Evolutionary conservation across 495 filamentous ascomycete genomes (phyloP).

Genomic region (Podospora fimiseda): DNA sequence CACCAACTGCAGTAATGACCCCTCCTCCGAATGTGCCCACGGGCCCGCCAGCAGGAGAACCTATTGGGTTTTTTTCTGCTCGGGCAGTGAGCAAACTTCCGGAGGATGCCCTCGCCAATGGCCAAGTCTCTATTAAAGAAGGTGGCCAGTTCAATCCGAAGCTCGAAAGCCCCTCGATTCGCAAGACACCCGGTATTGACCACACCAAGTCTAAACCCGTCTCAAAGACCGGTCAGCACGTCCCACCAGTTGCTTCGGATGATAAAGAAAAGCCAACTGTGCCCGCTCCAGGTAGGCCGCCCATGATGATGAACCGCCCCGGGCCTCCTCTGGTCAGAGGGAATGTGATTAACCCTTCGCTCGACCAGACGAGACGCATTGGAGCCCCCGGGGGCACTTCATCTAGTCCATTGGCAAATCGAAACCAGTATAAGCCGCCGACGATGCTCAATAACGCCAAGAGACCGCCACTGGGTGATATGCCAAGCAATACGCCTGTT

Average conservation of each 20-base stretch:
- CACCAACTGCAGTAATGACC: conserved; percentile 22
- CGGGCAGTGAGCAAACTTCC: conserved; percentile 50
- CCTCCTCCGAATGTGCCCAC: conserved; percentile 28
- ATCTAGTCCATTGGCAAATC: conserved; percentile 52
- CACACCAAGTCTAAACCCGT: conserved; percentile 67
- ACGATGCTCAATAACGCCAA: conserved; percentile 21
- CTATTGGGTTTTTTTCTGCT: conserved; percentile 63
- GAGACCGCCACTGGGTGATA: conserved; percentile 33
- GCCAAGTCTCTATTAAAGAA: conserved; percentile 34
- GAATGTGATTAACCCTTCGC: conserved; percentile 64
- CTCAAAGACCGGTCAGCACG: conserved; percentile 39
- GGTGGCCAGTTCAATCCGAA: conserved; percentile 71
- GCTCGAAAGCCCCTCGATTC: conserved; percentile 77
- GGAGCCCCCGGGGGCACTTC: conserved; percentile 54
- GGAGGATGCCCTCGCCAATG: conserved; percentile 28
- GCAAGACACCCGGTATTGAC: conserved; percentile 84
- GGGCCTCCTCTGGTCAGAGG: conserved; percentile 20
- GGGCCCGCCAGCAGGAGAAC: conserved; percentile 14
- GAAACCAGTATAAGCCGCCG: conserved; percentile 54
- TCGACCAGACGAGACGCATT: conserved; percentile 62
- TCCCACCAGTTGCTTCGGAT: conserved; percentile 21
- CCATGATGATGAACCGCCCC: conserved; percentile 6
- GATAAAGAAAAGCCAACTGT: background rate
- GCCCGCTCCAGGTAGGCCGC: background rate
- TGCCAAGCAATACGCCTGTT: conserved; percentile 28